These are phyloP conservation scores for Acanthamoeba quina DNA, from an alignment of 208 protist genomes.

Conservation along the genomic window DNA sequence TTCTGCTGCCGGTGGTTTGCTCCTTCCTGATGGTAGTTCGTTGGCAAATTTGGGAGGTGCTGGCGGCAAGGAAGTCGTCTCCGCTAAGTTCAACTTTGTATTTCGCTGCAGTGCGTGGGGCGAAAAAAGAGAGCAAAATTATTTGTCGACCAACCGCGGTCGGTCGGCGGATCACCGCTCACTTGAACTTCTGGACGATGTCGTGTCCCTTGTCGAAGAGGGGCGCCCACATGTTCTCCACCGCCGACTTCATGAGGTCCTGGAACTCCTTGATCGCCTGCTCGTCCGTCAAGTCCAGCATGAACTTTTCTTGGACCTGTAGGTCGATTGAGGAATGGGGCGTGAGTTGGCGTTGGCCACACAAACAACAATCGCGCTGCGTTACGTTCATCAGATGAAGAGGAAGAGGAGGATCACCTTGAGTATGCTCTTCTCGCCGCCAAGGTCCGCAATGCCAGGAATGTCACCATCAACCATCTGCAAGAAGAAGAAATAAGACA, in stretches of 20 bases:
- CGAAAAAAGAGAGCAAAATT: no score
- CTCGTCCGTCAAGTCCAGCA: slow-evolving; percentile 94
- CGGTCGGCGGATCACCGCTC: neutral
- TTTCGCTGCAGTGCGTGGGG: no score
- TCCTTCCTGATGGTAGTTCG: no score
- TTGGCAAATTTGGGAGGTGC: no score
- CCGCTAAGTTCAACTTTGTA: no score
- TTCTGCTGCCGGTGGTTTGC: no score
- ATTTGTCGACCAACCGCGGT: no score
- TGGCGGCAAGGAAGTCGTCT: no score
- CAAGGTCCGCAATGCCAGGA: slow-evolving; percentile 89
- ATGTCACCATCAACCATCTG: slow-evolving; percentile 95
- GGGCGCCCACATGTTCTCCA: neutral
- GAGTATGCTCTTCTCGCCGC: slow-evolving; percentile 78
- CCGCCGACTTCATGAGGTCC: slow-evolving; percentile 89
- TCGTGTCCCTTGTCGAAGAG: slow-evolving; percentile 35
- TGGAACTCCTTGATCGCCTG: slow-evolving; percentile 95
- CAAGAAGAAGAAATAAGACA: neutral
- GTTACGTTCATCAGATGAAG: neutral
- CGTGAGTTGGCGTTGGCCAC: no score
- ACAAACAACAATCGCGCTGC: no score
- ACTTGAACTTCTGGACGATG: slow-evolving; percentile 18
- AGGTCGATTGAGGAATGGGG: no score
- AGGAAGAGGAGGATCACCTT: neutral
- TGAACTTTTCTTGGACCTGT: slow-evolving; percentile 96